Conservation (phyloP, 2,329 filamentous ascomycete genomes). For the Arthroderma sp. region DNA sequence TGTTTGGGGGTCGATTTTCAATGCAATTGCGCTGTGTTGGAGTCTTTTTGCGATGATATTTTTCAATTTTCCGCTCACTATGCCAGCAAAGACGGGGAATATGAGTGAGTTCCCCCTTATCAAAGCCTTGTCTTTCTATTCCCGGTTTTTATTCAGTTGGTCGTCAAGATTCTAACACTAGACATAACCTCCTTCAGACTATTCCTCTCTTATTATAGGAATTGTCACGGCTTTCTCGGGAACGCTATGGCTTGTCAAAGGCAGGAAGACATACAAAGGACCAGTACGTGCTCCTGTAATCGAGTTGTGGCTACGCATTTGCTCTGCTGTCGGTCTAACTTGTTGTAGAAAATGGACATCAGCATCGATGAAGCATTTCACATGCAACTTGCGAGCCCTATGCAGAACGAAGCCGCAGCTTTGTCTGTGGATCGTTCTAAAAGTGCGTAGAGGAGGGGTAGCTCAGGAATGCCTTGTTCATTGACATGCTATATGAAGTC, state of each 20-base stretch:
- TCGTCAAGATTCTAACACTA: not conserved
- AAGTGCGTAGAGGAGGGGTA: no score
- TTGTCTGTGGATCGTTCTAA: not conserved
- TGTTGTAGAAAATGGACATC: not conserved
- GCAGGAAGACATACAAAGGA: not conserved
- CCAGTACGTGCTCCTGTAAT: not conserved
- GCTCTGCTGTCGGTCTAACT: not conserved
- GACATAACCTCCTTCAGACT: not conserved
- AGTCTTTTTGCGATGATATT: not conserved
- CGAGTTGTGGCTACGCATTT: not conserved
- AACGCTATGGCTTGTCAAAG: not conserved
- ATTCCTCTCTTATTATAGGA: not conserved
- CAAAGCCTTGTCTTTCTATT: not conserved
- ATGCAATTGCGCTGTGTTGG: not conserved
- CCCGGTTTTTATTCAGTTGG: not conserved
- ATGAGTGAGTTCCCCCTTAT: not conserved
- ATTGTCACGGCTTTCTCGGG: not conserved
- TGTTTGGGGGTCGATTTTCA: not conserved
- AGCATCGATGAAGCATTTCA: not conserved
- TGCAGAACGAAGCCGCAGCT: no score
- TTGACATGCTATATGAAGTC: no score
- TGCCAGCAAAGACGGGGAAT: not conserved
- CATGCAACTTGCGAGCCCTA: not conserved
- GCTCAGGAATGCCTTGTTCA: no score
- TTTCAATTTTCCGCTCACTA: conserved; percentile 1